Percentiles rank a stretch among this genome's conserved stretches.
phyloP scores from a whole-genome alignment of 2,329 filamentous ascomycete species.

The Colletotrichum eleusines region DNA sequence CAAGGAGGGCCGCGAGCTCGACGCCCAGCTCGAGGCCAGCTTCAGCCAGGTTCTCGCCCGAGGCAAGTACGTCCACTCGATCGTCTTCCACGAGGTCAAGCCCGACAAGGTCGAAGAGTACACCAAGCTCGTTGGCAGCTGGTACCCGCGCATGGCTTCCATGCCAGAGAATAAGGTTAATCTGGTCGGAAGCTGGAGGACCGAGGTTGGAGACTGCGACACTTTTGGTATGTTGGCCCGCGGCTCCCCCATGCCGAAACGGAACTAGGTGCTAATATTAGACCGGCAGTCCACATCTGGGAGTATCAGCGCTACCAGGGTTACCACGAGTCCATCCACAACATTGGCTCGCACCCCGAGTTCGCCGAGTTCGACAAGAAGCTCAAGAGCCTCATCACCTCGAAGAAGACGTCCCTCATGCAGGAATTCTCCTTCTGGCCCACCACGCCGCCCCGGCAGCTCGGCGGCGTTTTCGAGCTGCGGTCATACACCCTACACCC shows the following conservation, averaged over 20 bases:
- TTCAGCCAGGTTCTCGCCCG: constrained; percentile 95
- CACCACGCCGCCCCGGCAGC: constrained; percentile 87
- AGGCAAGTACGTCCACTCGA: constrained; percentile 98
- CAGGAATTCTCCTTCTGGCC: constrained; percentile 99
- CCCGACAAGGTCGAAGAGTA: constrained; percentile 97
- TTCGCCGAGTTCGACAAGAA: constrained; percentile 86
- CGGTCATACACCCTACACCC: constrained; percentile 97
- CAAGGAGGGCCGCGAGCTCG: constrained; percentile 92
- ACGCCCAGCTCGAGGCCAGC: constrained; percentile 94
- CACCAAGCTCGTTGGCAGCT: constrained; percentile 85
- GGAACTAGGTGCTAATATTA: constrained; percentile 33
- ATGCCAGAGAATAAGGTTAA: constrained; percentile 93
- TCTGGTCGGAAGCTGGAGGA: constrained; percentile 97
- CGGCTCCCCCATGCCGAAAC: constrained; percentile 2
- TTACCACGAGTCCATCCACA: constrained; percentile 91
- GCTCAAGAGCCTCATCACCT: constrained; percentile 85
- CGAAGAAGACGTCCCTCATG: constrained; percentile 93
- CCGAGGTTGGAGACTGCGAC: constrained; percentile 96
- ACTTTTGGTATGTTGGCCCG: constrained; percentile 80
- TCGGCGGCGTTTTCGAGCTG: constrained; percentile 95
- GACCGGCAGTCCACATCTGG: constrained; percentile 92
- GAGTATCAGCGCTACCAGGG: constrained; percentile 98
- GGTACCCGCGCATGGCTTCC: constrained; percentile 91
- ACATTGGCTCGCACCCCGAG: constrained; percentile 84
- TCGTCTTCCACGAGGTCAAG: constrained; percentile 96